Evolutionary conservation across 345 rosid genomes (phyloP), one percentile per base, ranked within the genome.

Genomic region (Capsella bursapastoris): DNA sequence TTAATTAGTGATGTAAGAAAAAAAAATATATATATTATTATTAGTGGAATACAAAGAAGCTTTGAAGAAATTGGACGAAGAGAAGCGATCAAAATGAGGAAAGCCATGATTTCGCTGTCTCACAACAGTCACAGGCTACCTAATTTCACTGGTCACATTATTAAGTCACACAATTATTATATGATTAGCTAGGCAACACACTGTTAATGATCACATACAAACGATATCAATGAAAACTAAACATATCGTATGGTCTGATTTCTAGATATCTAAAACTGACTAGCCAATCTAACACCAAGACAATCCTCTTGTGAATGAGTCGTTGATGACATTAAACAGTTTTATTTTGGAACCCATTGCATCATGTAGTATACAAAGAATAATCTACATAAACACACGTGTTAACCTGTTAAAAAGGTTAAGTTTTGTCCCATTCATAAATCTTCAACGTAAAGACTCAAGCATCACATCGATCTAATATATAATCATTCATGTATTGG

Each of bases 401-500:
- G 40, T 66, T 27, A 35, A 44, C 29, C 22, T 27, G 31, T 14
- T 41, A 47, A 53, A 22, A 52, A 55, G 66, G 41, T 2, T 6
- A 55, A 63, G 34, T 55, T 31, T 22, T 73, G 38, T 73, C 44
- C 49, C 15, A 59, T 14, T 4, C 1, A 16, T 27, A 27, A 38
- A 61, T 35, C 67, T 35, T 60, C 50, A 16, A 73, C 65, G 65
- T 56, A 65, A 73, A 65, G 58, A 25, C 58, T 65, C 11, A 27
- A 25, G 40, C 38, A 65, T 35, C 57, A 64, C 29, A 73, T 52
- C 43, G 45, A 41, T 62, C 16, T 29, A 28, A n/a, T 12, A 60
- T 3, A 41, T 34, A 35, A 16, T 34, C 37, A 34, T 34, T 35
- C 50, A n/a, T 60, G 37, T 47, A 34, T 6, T 55, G 70, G 70